phyloP scores from a whole-genome alignment of 306 rosid species.

The Trifolium repens region DNA sequence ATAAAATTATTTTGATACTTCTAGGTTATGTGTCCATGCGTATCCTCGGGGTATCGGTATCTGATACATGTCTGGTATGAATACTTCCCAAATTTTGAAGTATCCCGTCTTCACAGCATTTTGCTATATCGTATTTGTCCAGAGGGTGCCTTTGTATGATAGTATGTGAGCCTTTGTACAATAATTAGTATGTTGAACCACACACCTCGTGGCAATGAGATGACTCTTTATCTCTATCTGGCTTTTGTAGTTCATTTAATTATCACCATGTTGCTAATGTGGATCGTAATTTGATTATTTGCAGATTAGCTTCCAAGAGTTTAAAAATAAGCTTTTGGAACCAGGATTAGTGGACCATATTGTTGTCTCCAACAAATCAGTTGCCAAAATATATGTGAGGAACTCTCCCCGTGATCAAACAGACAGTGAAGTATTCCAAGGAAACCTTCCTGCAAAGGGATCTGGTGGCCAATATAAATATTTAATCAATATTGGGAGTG shows the following conservation, averaged over 20 bases:
- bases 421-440: constrained; percentile 71
- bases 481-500: constrained; percentile 87
- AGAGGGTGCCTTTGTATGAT: constrained; percentile 29
- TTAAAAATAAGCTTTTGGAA: constrained; percentile 89
- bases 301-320: constrained; percentile 99
- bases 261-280: constrained; percentile 28
- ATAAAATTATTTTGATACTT: neutral
- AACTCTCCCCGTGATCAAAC: constrained; percentile 62
- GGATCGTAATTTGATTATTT: constrained; percentile 34
- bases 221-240: constrained; percentile 11
- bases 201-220: constrained; percentile 16
- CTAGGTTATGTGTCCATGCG: neutral
- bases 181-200: constrained; percentile 11
- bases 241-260: constrained; percentile 34
- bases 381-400: constrained; percentile 87
- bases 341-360: constrained; percentile 92
- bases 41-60: neutral
- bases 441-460: constrained; percentile 54
- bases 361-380: constrained; percentile 88
- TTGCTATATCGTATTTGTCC: constrained; percentile 13
- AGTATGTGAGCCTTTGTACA: neutral
- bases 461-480: constrained; percentile 74
- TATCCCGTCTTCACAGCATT: neutral
- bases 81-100: neutral
- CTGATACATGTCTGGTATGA: neutral